Percentiles rank a stretch among this genome's conserved stretches.
Conservation (phyloP, 129 eudicot species). For the Artemisia tridentata region DNA sequence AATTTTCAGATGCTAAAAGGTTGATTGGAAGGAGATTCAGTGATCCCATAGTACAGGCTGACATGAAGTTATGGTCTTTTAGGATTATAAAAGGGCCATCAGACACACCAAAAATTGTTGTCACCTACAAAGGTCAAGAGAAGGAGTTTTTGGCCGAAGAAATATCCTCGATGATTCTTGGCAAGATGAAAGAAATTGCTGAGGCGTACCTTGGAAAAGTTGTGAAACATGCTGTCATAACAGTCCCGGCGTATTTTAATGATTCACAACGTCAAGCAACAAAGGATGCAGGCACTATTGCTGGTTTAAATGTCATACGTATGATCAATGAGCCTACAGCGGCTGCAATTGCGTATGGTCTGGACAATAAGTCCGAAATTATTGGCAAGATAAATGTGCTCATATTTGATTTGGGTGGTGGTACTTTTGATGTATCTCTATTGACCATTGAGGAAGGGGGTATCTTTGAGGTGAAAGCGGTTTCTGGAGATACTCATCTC, state of each 20-base stretch:
- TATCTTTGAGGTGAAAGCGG: slow-evolving; percentile 12
- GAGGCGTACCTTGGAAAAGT: too few relatives aligned
- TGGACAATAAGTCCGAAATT: slow-evolving; percentile 18
- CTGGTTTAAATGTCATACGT: too few relatives aligned
- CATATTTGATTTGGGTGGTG: slow-evolving; percentile 22
- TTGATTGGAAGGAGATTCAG: too few relatives aligned
- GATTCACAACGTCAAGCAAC: too few relatives aligned
- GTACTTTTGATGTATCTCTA: slow-evolving; percentile 18
- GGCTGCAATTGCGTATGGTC: slow-evolving; percentile 28
- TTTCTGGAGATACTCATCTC: slow-evolving; percentile 18
- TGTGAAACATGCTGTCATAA: too few relatives aligned
- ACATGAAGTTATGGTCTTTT: too few relatives aligned
- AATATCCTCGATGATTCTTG: neutral
- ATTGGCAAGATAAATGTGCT: slow-evolving; percentile 6
- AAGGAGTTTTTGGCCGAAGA: slow-evolving; percentile 23
- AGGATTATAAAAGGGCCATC: neutral
- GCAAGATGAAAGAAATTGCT: too few relatives aligned
- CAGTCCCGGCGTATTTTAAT: too few relatives aligned
- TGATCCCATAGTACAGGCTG: too few relatives aligned
- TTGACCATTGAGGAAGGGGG: slow-evolving; percentile 7
- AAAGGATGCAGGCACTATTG: too few relatives aligned
- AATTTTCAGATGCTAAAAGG: too few relatives aligned
- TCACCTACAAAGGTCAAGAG: neutral
- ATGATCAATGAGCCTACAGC: slow-evolving; percentile 18
- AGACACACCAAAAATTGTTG: slow-evolving; percentile 7